Evolutionary conservation across 495 filamentous ascomycete species (phyloP), one percentile per base, ranked within the genome.

Genomic region (Penicillium atrosanguineum): DNA sequence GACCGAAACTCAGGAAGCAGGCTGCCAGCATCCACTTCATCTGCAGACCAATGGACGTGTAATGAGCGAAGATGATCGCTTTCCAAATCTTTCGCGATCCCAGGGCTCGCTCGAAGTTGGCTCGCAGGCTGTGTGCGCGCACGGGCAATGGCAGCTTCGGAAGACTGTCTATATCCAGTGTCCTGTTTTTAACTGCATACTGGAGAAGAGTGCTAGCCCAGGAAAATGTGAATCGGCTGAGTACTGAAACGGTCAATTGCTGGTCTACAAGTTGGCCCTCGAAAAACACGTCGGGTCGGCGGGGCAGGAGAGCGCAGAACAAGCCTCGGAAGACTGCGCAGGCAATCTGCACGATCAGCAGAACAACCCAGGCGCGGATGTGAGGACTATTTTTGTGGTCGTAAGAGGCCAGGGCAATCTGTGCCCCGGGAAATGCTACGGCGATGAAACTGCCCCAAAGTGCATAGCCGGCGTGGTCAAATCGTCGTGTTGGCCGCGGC

Each of bases 261-360:
- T 75, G 68, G 61, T 92, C 89, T 9, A 94, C 85, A 9, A 72
- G 57, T 40, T 78, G 65, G 26, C 80, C 86, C 26, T 76, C 59
- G 19, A 77, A 58, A 46, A 73, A 76, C 39, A 94, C 82, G 43
- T 84, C 76, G 7, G 89, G 88, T 18, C 88, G 77, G 34, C 89
- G 79, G 8, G 87, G 88, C 14, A 91, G 62, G 16, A 73, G 55
- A 5, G 70, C 44, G 46, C 56, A 72, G 42, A 59, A 57, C 1
- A 72, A 7, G 25, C 59, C 72, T 4, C 65, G 73, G 1, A 72
- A 43, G 6, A 63, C 21, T 1, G 64, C 70, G 28, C 62, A 58
- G 11, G 53, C 56, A 19, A 62, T 38, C n/a, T 70, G 65, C 0
- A 46, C 56, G n/a, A 54, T 19, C 4, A 67, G 23, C 3, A 76